Base-by-base conservation (phyloP, 1,139 yeast genomes). In the Diutina rugosa region DNA sequence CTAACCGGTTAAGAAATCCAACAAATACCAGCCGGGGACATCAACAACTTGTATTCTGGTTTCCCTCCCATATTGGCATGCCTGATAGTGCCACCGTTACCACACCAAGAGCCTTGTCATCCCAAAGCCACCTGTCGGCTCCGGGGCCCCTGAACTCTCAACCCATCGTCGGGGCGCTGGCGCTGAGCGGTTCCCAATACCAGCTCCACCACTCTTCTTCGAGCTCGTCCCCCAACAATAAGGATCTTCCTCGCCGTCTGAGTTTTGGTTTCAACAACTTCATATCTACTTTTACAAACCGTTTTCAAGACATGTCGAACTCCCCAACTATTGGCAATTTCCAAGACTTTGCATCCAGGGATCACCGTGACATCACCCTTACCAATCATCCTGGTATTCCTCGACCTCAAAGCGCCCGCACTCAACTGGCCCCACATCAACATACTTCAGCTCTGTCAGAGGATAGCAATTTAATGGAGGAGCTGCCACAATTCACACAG, bases 251-350 rank as follows among this genome's bases (percentile, higher is more conserved):
- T 29, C 51, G 51, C 8, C 51, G 51, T 14, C 51, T 48, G 51
- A 28, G 35, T 16, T 48, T 48, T 48, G 51, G 51, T 9, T 48
- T 48, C 32, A 48, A 48, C n/a, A 48, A 48, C 8, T 48, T 48
- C 16, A 14, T 48, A n/a, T 29, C 38, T 16, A 48, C 26, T 16
- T 14, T 48, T 10, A 48, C 51, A 16, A 48, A 48, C 38, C 35
- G 51, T 1, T 48, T 48, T 29, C 51, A 48, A 21, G 51, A 48
- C 38, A 48, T 48, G 51, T 28, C 51, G 0, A 48, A 48, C 38
- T 48, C 51, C 21, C 51, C 51, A 12, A 48, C 51, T n/a, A 48
- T 48, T 10, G 51, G 51, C 21, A 48, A 48, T 10, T 48, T 48
- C 6, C 51, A 48, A 4, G 51, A 48, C 14, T 48, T 21, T 10